Base-by-base conservation (phyloP, 1,284 basidiomycete species). In the Vanrija humicola region DNA sequence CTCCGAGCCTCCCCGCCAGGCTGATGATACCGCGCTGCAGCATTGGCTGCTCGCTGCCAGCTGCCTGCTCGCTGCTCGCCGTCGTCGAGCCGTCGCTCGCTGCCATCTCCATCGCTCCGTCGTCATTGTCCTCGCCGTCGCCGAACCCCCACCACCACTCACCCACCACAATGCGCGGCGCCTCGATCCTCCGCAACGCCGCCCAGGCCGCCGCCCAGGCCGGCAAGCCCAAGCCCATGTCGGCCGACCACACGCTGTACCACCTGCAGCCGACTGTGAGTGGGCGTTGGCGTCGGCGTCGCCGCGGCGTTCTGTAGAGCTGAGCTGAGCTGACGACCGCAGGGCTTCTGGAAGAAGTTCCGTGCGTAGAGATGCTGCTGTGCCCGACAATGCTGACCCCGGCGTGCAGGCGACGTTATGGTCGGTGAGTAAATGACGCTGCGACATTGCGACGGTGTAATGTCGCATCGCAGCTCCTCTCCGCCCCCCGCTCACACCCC, bases 271-370 rank as follows among this genome's bases (percentile, higher is more conserved):
- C 90, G 12, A 87, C 84, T 70, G 90, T 76, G 59, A 64, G 72
- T 70, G 18, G 15, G 10, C 28, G n/a, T n/a, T n/a, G 28, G 28
- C 6, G 28, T 10, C 28, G 28, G 28, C 28, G 28, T 28, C 28
- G 28, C 3, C 6, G 10, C 28, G 26, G n/a, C 21, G 1, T 19
- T 19, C 19, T n/a, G n/a, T n/a, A n/a, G n/a, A n/a, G 28, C 6
- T 26, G 42, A 15, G 18, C 21, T 8, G 21, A 15, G 50, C 58
- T 66, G 34, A 65, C 59, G 19, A 26, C 34, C 18, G 9, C 55
- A 75, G 73, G 76, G 90, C 2, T 92, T 94, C 75, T 94, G 90
- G 91, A 94, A 93, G 84, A 90, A 87, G 79, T 89, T 94, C 74
- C 85, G 90, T 91, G 66, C 63, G 88, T 81, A 46, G 8, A 43